Conservation (phyloP, 2,329 filamentous ascomycete species). For the Colletotrichum orchidophilum region DNA sequence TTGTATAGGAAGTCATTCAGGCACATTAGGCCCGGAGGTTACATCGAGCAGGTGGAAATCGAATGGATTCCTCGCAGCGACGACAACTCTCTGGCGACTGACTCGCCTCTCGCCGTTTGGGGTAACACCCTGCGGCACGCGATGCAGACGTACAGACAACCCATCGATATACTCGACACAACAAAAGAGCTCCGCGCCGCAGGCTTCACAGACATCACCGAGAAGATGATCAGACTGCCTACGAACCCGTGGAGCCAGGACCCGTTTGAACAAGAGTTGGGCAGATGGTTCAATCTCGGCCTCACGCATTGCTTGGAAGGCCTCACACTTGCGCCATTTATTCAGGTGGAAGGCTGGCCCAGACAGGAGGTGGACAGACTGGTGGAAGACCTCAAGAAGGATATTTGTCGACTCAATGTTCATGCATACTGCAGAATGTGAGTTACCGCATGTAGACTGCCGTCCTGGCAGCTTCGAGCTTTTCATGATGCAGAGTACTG, state of each 20-base stretch:
- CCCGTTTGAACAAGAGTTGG: conserved; percentile 72
- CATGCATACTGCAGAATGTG: conserved; percentile 82
- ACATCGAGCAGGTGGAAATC: conserved; percentile 89
- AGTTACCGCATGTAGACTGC: conserved; percentile 49
- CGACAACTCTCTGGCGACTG: conserved; percentile 66
- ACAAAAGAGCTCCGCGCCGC: conserved; percentile 69
- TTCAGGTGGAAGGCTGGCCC: conserved; percentile 67
- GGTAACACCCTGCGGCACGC: conserved; percentile 73
- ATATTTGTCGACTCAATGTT: conserved; percentile 74
- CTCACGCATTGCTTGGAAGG: conserved; percentile 78
- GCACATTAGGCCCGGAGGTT: conserved; percentile 81
- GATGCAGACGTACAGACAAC: conserved; percentile 71
- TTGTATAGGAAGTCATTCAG: conserved; percentile 70
- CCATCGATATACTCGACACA: conserved; percentile 65
- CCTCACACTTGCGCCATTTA: conserved; percentile 78
- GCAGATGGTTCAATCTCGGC: conserved; percentile 85
- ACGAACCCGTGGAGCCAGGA: conserved; percentile 78
- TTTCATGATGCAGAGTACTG: background rate
- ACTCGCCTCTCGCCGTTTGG: conserved; percentile 74
- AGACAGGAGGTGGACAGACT: conserved; percentile 71
- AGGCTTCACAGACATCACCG: conserved; percentile 83
- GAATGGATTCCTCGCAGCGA: conserved; percentile 82
- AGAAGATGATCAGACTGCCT: conserved; percentile 74
- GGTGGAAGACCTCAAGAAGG: conserved; percentile 68
- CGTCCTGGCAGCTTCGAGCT: conserved; percentile 1